Base-by-base conservation (phyloP, 768 basidiomycete genomes). In the Plicaturopsis crispa region DNA sequence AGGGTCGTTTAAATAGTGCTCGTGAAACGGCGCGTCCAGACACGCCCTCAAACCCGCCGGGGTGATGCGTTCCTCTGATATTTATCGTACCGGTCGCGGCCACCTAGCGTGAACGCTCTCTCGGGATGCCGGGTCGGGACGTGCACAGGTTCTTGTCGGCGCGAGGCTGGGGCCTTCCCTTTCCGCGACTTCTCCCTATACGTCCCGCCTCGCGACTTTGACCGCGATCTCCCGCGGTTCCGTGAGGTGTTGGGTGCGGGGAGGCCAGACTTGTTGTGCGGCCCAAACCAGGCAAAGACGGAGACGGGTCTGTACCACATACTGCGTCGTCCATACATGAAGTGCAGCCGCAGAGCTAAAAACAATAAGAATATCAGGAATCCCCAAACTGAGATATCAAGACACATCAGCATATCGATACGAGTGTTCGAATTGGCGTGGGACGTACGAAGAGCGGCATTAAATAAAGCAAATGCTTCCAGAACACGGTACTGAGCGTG, bases 401-500 rank as follows among this genome's bases (percentile, higher is more conserved):
- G n/a, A n/a, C n/a, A n/a, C n/a, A n/a, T n/a, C n/a, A n/a, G n/a
- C n/a, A n/a, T n/a, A n/a, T n/a, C n/a, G n/a, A n/a, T n/a, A n/a
- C n/a, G n/a, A n/a, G n/a, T n/a, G n/a, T n/a, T n/a, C n/a, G n/a
- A n/a, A n/a, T n/a, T n/a, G n/a, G 22, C 20, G 20, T 22, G 16
- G 17, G 5, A 65, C 80, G 42, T 57, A 81, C 86, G 62, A 4
- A 90, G 69, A 31, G 70, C 67, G 35, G 81, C 76, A 49, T 88
- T 89, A 57, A 90, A 76, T 39, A 89, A 60, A 5, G 87, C 76
- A 59, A 89, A 89, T 13, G 80, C 75, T 57, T 79, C 84, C 42
- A 90, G 66, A 14, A 88, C 86, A 20, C 80, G 77, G 55, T 88
- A 89, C 66, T 88, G 87, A n/a, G 86, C 85, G 47, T 87, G 87